Percentiles rank a stretch among this genome's conserved stretches.
phyloP scores from a whole-genome alignment of 208 protist species.

The Leptomonas seymouri region DNA sequence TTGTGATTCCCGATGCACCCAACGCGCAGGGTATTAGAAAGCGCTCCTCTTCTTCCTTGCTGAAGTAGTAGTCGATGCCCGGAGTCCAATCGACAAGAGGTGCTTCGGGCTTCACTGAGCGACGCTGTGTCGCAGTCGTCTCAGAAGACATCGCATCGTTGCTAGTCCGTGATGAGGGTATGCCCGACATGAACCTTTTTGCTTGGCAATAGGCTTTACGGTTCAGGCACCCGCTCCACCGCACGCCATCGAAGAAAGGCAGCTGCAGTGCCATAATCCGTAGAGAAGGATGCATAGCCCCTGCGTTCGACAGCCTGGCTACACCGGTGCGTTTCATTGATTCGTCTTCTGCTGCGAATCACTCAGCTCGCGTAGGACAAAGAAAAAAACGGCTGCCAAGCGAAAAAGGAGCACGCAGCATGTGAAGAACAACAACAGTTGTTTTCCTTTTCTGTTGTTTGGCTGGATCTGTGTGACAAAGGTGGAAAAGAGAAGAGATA shows the following conservation, averaged over 20 bases:
- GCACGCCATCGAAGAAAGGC: not conserved
- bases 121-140: not conserved
- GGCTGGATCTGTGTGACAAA: too few species aligned
- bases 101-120: not conserved
- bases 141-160: not conserved
- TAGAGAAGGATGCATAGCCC: not conserved
- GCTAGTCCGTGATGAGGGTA: not conserved
- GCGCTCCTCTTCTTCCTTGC: slow-evolving; percentile 5
- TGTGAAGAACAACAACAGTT: too few species aligned
- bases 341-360: too few species aligned
- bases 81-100: slow-evolving; percentile 5
- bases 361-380: too few species aligned
- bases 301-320: too few species aligned
- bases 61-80: slow-evolving; percentile 11
- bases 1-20: too few species aligned
- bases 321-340: too few species aligned
- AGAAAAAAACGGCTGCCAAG: too few species aligned
- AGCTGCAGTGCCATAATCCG: not conserved
- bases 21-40: not conserved
- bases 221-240: not conserved
- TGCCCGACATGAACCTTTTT: too few species aligned
- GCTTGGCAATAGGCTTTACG: not conserved
- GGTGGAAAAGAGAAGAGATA: too few species aligned
- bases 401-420: too few species aligned
- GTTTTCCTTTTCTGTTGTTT: too few species aligned